Evolutionary conservation across 768 basidiomycete species (phyloP).

Genomic region (Leccinum truebloodii): DNA sequence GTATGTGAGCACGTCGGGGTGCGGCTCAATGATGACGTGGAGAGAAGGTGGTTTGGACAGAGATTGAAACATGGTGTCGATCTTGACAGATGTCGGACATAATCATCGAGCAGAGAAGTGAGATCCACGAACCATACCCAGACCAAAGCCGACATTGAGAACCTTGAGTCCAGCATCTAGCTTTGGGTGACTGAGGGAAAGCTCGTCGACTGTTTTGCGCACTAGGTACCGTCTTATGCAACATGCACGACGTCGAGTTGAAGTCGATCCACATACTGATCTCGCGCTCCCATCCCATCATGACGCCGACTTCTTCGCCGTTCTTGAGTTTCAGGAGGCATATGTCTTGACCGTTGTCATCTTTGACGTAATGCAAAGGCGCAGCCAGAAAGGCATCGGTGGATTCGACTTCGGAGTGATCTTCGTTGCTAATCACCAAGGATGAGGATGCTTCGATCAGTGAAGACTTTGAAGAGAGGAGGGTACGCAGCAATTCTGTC

Average conservation of each 20-base stretch:
- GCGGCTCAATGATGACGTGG: conserved; percentile 94
- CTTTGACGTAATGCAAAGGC: conserved; percentile 63
- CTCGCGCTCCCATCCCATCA: conserved; percentile 97
- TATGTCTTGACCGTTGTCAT: conserved; percentile 78
- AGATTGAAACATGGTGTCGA: conserved; percentile 79
- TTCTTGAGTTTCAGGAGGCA: conserved; percentile 67
- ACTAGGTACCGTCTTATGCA: conserved; percentile 44
- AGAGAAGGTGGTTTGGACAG: conserved; percentile 56
- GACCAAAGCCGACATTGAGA: conserved; percentile 91
- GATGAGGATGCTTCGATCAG: conserved; percentile 29
- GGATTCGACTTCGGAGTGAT: conserved; percentile 60
- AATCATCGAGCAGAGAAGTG: not conserved
- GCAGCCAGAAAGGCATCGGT: conserved; percentile 72
- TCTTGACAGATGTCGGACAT: conserved; percentile 44
- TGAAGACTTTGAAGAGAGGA: conserved; percentile 52
- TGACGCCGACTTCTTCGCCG: conserved; percentile 86
- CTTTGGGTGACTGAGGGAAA: conserved; percentile 57
- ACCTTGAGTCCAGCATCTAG: conserved; percentile 54
- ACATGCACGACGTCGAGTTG: conserved; percentile 3
- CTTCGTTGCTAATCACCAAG: conserved; percentile 48
- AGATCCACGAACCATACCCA: conserved; percentile 71
- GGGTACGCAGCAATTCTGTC: conserved; percentile 68
- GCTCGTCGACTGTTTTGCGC: conserved; percentile 69
- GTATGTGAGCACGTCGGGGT: conserved; percentile 84
- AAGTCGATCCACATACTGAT: conserved; percentile 56